These are phyloP conservation scores for Trichocladium uniseriatum DNA, from an alignment of 495 filamentous ascomycete genomes.

Conservation along the genomic window DNA sequence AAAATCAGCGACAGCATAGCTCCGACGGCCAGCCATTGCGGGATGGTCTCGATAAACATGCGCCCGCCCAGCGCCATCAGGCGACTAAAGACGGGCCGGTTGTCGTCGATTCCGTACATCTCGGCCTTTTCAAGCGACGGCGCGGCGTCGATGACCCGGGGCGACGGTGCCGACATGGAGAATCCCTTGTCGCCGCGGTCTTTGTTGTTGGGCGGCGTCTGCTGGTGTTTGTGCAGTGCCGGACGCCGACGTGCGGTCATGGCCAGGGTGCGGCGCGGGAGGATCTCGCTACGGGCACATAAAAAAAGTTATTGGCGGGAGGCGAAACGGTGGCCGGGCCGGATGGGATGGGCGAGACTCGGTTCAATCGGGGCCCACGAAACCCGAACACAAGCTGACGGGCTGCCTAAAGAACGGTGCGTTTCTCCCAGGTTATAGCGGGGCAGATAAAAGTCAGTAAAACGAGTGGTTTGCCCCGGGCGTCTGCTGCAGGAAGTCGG, in stretches of 20 bases:
- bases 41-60: conserved; percentile 52
- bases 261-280: conserved; percentile 19
- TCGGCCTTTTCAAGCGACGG: conserved; percentile 48
- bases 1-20: conserved; percentile 85
- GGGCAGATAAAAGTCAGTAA: too few species aligned
- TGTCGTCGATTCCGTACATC: conserved; percentile 48
- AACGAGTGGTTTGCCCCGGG: too few species aligned
- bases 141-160: conserved; percentile 45
- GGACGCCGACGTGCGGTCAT: conserved; percentile 29
- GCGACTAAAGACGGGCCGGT: conserved; percentile 43
- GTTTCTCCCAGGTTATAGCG: too few species aligned
- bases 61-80: conserved; percentile 45
- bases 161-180: conserved; percentile 25
- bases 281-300: conserved; percentile 13
- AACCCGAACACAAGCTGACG: neutral
- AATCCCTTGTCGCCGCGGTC: conserved; percentile 27
- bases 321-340: neutral
- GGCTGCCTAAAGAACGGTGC: too few species aligned
- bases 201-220: conserved; percentile 24
- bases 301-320: conserved; percentile 2
- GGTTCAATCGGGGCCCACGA: conserved; percentile 1
- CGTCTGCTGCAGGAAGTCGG: too few species aligned
- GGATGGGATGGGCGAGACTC: conserved; percentile 1
- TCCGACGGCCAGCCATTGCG: conserved; percentile 56
- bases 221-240: conserved; percentile 29